These are phyloP conservation scores for Tilletia indica DNA, from an alignment of 1,284 basidiomycete species.

Conservation along the genomic window DNA sequence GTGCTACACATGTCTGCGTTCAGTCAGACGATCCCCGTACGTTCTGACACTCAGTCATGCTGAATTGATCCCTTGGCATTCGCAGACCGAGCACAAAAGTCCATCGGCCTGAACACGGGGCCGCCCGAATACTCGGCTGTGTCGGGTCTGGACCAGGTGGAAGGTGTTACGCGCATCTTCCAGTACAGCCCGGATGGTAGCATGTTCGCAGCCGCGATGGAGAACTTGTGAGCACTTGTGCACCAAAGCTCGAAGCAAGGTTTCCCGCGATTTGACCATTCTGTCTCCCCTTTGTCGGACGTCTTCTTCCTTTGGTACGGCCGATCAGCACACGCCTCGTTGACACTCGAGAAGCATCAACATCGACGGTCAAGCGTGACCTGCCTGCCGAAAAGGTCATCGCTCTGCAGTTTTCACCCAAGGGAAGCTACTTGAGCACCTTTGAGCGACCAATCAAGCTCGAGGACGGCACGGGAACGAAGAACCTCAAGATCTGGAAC, in stretches of 20 bases:
- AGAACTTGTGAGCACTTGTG: constrained; percentile 64
- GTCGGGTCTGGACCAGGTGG: constrained; percentile 67
- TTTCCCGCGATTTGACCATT: constrained; percentile 13
- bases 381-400: constrained; percentile 67
- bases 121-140: constrained; percentile 73
- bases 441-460: constrained; percentile 82
- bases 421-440: constrained; percentile 85
- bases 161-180: constrained; percentile 71
- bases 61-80: not conserved
- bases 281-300: no score
- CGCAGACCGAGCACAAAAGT: constrained; percentile 88
- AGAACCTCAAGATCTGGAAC: constrained; percentile 83
- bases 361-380: constrained; percentile 36
- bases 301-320: constrained; percentile 2
- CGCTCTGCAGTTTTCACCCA: constrained; percentile 86
- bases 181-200: constrained; percentile 84
- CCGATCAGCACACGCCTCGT: constrained; percentile 69
- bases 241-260: constrained; percentile 22
- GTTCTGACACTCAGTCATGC: not conserved
- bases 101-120: constrained; percentile 77
- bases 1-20: not conserved
- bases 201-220: constrained; percentile 78
- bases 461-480: constrained; percentile 68
- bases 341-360: constrained; percentile 58
- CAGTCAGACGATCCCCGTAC: no score